Evolutionary conservation across 495 filamentous ascomycete genomes (phyloP), one percentile per base, ranked within the genome.

Genomic region (Annulohypoxylon bovei): DNA sequence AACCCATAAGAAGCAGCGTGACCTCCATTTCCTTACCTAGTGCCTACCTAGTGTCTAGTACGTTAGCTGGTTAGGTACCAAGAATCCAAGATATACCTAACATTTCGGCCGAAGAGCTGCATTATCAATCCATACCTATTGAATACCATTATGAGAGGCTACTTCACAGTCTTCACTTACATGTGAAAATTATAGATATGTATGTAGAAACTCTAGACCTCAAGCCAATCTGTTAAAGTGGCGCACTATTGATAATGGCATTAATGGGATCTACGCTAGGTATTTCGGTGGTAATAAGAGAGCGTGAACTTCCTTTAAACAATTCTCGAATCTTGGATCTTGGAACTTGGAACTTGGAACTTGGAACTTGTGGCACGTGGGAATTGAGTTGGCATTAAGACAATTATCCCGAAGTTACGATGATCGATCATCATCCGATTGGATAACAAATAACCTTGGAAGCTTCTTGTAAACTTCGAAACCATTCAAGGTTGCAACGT

Each of bases 401-500:
- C 33, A 58, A 30, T 44, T 44, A 28, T 22, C 37, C 33, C 46
- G 46, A 40, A 16, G 20, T 30, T 28, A 20, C 52, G 28, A 55
- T 35, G 30, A 55, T 55, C 55, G 14, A 28, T 27, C 11, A 27
- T 50, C 46, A 23, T 42, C 55, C 23, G 37, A 58, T 58, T 58
- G 23, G 55, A 28, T 44, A 12, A 23, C 27, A 23, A 39, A 39
- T 40, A 53, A 42, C n/a, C 14, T 16, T 3, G 37, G 3, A 12
- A 54, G n/a, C 23, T 20, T 35, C 50, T 58, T 42, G 37, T 23
- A 44, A 58, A 44, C 32, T 6, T 54, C 28, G 30, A 54, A 25
- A 25, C 11, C 9, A 18, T 20, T 22, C 16, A n/a, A n/a, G n/a
- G n/a, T n/a, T 9, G 3, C 28, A 33, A 35, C 46, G 4, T 54